Conservation (phyloP, 768 basidiomycete species). For the Agrocybe pediades region DNA sequence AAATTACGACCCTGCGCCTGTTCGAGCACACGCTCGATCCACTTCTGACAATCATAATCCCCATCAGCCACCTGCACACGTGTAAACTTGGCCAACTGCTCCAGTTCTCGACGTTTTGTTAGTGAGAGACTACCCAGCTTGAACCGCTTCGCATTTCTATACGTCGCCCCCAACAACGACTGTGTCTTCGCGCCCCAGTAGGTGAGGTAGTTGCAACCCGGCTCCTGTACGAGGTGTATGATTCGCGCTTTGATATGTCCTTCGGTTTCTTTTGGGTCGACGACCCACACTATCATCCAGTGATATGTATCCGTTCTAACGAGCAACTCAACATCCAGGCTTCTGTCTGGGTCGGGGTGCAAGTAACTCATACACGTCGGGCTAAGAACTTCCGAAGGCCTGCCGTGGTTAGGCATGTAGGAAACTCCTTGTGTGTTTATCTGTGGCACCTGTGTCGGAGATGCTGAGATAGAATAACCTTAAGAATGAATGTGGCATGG, state of each 20-base stretch:
- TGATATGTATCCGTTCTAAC: background rate
- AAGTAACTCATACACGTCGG: no score
- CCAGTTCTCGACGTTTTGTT: background rate
- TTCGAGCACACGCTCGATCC: background rate
- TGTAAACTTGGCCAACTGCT: background rate
- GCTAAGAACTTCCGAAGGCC: no score
- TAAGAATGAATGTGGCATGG: no score
- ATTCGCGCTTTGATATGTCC: background rate
- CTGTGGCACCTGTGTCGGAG: no score
- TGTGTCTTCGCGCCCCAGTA: background rate
- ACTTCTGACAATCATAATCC: background rate
- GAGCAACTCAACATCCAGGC: no score
- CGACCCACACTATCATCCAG: background rate
- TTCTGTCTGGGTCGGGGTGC: no score
- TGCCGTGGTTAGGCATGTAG: no score
- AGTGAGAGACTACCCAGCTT: background rate
- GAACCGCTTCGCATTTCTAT: background rate
- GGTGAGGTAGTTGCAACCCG: background rate
- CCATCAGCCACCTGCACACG: background rate
- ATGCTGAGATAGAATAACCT: no score
- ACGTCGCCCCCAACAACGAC: background rate
- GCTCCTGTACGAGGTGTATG: background rate
- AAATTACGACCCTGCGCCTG: no score
- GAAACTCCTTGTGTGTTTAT: no score
- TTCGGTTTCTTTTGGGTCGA: background rate